phyloP scores from a whole-genome alignment of 192 early-diverging fungal species.

The Pecoramyces ruminantium region DNA sequence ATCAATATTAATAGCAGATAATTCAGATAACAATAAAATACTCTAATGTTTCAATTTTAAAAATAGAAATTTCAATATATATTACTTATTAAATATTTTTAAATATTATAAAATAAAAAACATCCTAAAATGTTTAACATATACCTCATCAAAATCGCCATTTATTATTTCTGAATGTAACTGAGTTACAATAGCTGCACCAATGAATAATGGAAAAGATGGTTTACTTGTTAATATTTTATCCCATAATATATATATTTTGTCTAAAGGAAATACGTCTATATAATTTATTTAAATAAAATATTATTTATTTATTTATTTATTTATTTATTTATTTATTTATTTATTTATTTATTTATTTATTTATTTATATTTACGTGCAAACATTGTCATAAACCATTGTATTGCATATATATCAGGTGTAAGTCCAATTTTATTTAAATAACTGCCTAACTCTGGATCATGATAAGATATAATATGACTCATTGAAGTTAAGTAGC shows the following conservation, averaged over 20 bases:
- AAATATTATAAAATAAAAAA: too few species aligned
- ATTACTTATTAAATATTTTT: too few species aligned
- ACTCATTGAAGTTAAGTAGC: neutral
- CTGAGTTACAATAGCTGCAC: slow-evolving; percentile 50
- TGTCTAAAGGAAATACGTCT: slow-evolving; percentile 70
- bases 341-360: too few species aligned
- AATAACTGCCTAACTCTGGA: neutral
- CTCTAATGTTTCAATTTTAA: too few species aligned
- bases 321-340: too few species aligned
- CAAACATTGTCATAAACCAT: neutral
- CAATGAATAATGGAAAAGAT: slow-evolving; percentile 47
- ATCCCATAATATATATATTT: slow-evolving; percentile 68
- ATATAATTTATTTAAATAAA: too few species aligned
- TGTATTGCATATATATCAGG: neutral
- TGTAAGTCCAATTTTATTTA: neutral
- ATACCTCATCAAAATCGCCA: slow-evolving; percentile 53
- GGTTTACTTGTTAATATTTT: slow-evolving; percentile 45
- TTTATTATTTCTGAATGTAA: slow-evolving; percentile 36
- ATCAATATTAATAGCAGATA: neutral
- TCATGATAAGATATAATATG: neutral
- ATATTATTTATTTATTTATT: too few species aligned
- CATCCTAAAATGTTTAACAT: too few species aligned
- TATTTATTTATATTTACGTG: neutral
- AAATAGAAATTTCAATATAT: too few species aligned
- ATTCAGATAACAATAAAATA: neutral